Evolutionary conservation across 208 protist genomes (phyloP), one percentile per base, ranked within the genome.

Genomic region (Trypanosoma vivax): DNA sequence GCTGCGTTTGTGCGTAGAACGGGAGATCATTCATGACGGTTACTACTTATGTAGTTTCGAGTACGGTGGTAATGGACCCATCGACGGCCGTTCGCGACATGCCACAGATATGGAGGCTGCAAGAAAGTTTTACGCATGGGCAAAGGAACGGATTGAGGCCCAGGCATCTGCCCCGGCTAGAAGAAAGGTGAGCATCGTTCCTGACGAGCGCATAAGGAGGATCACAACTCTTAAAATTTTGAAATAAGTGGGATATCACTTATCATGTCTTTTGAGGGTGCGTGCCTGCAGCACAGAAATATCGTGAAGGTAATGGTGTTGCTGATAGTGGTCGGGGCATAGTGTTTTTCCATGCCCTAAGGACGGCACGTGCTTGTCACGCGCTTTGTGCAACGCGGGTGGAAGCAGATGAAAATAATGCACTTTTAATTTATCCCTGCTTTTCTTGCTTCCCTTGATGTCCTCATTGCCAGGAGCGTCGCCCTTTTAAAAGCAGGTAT

Each of bases 11-110:
- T 62, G 67, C 10, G 54, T 87, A 25, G 78, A 87, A 55, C 62
- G 57, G 25, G 64, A 72, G n/a, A 70, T 90, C 46, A 62, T 74
- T 19, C 73, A 80, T 6, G 86, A 77, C 13, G 86, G 82, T 24
- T 93, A 93, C 60, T 93, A 90, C 49, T 59, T 90, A 10, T 88
- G 76, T 50, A 50, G 67, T 55, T 79, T 79, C 14, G 86, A 90
- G 59, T 84, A 88, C 48, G 79, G 85, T 10, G 54, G 56, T 2
- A 54, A 73, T 4, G 83, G 77, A 25, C 73, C 76, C 21, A 57
- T 81, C 13, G 75, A 69, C 62, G 88, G 84, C 58, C 68, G 87
- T 11, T 89, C 80, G 0, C 46, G 52, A 1, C 65, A 88, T 52
- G 80, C 80, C 16, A 49, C 43, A 21, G 63, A 76, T 43, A 39